Evolutionary conservation across 1,284 basidiomycete genomes (phyloP).

Genomic region (Ceratorhiza oryzae-sativae): DNA sequence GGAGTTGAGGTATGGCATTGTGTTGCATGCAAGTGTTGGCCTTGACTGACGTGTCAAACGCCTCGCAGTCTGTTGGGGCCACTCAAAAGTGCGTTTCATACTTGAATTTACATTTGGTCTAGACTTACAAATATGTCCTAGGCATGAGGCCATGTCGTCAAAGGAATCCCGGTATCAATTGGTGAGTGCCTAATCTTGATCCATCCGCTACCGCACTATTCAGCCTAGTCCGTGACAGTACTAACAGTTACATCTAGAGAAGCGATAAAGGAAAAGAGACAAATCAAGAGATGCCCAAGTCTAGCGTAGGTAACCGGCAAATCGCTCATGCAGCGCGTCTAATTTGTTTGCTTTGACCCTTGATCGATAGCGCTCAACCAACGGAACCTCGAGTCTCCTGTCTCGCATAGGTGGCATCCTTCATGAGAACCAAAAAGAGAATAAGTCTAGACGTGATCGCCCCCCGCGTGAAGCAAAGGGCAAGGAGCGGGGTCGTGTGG

Average conservation of each 20-base stretch:
- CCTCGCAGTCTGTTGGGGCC: not conserved
- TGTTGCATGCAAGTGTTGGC: not conserved
- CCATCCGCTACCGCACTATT: not conserved
- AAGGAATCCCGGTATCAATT: conserved; percentile 6
- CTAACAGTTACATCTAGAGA: conserved; percentile 10
- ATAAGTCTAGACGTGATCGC: conserved; percentile 31
- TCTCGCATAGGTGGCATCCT: conserved; percentile 24
- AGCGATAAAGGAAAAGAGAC: not conserved
- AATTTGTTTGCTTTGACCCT: not conserved
- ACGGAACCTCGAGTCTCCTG: conserved; percentile 15
- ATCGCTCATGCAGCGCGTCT: not conserved
- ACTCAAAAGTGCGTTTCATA: conserved; percentile 13
- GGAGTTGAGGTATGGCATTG: not conserved
- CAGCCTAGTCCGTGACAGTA: conserved; percentile 2
- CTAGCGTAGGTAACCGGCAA: not conserved
- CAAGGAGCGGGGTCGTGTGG: not conserved
- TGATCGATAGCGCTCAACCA: conserved; percentile 16
- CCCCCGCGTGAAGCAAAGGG: not conserved
- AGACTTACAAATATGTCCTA: conserved; percentile 2
- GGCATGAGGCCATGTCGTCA: conserved; percentile 1
- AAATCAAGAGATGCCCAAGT: conserved; percentile 1
- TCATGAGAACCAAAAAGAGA: conserved; percentile 19
- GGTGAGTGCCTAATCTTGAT: not conserved
- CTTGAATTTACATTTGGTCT: not conserved
- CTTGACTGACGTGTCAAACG: not conserved